Percentiles rank a stretch among this genome's conserved stretches.
phyloP scores from a whole-genome alignment of 1,284 basidiomycete genomes.

The Moesziomyces sp. region DNA sequence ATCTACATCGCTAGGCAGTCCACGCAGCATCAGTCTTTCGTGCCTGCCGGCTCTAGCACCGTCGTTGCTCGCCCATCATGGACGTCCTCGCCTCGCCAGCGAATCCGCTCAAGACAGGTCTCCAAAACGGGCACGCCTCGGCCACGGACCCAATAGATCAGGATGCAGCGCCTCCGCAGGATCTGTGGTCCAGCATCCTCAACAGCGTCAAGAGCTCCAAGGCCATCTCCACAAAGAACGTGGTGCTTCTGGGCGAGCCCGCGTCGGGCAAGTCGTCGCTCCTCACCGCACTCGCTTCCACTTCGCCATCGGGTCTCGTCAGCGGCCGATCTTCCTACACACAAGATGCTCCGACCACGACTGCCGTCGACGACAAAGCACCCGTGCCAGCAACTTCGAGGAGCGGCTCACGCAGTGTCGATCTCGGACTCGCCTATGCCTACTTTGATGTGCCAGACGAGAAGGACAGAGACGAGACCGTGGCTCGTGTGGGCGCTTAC shows the following conservation, averaged over 20 bases:
- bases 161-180: constrained; percentile 61
- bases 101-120: constrained; percentile 4
- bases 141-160: constrained; percentile 4
- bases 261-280: constrained; percentile 81
- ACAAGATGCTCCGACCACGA: background rate
- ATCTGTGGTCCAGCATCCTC: constrained; percentile 89
- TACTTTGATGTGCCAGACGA: constrained; percentile 63
- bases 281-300: constrained; percentile 73
- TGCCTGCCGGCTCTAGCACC: background rate
- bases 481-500: constrained; percentile 78
- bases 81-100: constrained; percentile 14
- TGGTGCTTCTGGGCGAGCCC: constrained; percentile 79
- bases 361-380: constrained; percentile 4
- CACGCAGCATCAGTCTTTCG: too few relatives aligned
- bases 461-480: constrained; percentile 54
- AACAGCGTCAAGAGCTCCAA: constrained; percentile 86
- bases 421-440: constrained; percentile 57
- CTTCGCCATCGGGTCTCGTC: constrained; percentile 67
- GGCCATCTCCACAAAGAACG: constrained; percentile 84
- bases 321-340: constrained; percentile 15
- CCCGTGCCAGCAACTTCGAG: constrained; percentile 1
- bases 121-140: background rate
- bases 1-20: too few relatives aligned
- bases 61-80: constrained; percentile 3
- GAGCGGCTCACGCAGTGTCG: constrained; percentile 3